Conservation (phyloP, 768 basidiomycete species). For the Hygrophoropsis aurantiaca region DNA sequence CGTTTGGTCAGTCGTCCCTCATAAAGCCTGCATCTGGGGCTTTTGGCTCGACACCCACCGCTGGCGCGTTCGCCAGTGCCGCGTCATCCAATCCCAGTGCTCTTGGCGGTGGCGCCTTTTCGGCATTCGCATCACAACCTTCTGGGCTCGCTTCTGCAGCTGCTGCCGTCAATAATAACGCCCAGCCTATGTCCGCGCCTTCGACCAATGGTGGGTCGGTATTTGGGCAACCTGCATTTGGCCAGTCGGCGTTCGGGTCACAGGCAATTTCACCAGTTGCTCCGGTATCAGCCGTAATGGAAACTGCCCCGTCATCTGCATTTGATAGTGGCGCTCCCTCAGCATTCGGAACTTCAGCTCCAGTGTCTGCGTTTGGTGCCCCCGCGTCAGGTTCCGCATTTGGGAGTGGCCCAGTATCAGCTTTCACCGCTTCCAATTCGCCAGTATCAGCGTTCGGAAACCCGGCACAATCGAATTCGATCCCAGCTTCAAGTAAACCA, state of each 20-base stretch:
- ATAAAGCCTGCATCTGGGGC: constrained; percentile 54
- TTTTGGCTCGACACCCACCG: constrained; percentile 41
- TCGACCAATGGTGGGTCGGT: constrained; percentile 3
- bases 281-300: constrained; percentile 15
- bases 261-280: constrained; percentile 11
- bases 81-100: constrained; percentile 3
- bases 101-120: constrained; percentile 42
- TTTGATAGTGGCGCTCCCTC: constrained; percentile 10
- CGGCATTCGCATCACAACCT: constrained; percentile 50
- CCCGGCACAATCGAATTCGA: constrained; percentile 12
- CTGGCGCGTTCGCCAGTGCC: constrained; percentile 31
- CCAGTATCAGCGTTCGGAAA: constrained; percentile 23
- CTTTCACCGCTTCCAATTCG: constrained; percentile 4
- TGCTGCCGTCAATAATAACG: constrained; percentile 2
- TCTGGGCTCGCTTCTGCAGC: constrained; percentile 37
- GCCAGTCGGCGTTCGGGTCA: constrained; percentile 27
- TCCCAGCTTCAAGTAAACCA: constrained; percentile 19
- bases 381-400: constrained; percentile 20
- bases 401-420: constrained; percentile 11
- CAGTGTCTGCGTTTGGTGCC: constrained; percentile 11
- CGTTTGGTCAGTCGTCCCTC: constrained; percentile 35
- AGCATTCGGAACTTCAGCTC: constrained; percentile 20
- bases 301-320: constrained; percentile 8
- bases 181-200: not conserved
- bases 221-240: constrained; percentile 21